A percentile compares a stretch with the other conserved stretches of the same genome.
phyloP scores from a whole-genome alignment of 2,329 filamentous ascomycete genomes.

The Falciphora oryzae region DNA sequence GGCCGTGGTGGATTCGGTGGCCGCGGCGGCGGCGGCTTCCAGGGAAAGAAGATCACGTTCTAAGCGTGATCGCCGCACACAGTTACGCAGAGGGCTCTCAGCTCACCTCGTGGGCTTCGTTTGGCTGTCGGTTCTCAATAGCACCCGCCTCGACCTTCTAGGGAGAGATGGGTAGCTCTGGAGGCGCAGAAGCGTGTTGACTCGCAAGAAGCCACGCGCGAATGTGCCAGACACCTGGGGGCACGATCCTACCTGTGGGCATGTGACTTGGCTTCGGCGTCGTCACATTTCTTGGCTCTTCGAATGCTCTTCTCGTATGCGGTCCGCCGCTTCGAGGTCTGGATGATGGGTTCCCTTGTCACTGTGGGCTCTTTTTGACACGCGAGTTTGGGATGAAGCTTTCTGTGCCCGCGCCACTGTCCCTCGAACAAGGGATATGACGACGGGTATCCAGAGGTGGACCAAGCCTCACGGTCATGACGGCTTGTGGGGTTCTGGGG shows the following conservation, averaged over 20 bases:
- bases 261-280: conserved; percentile 17
- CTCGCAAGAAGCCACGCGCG: conserved; percentile 42
- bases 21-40: conserved; percentile 53
- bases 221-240: conserved; percentile 50
- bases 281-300: conserved; percentile 6
- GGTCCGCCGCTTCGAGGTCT: conserved; percentile 6
- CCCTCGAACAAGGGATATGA: background rate
- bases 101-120: conserved; percentile 36
- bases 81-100: conserved; percentile 38
- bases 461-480: conserved; percentile 15
- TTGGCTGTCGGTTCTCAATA: conserved; percentile 49
- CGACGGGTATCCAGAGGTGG: conserved; percentile 13
- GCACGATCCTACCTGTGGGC: conserved; percentile 31
- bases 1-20: conserved; percentile 46
- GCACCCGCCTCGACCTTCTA: background rate
- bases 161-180: conserved; percentile 8
- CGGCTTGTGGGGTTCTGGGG: conserved; percentile 15
- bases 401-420: conserved; percentile 11
- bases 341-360: conserved; percentile 21
- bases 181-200: conserved; percentile 38
- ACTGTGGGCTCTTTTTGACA: conserved; percentile 18
- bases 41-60: conserved; percentile 69
- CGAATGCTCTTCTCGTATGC: conserved; percentile 18
- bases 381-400: conserved; percentile 16
- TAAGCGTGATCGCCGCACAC: conserved; percentile 33